Evolutionary conservation across 2,329 filamentous ascomycete genomes (phyloP).

Genomic region (Fusarium setosum): DNA sequence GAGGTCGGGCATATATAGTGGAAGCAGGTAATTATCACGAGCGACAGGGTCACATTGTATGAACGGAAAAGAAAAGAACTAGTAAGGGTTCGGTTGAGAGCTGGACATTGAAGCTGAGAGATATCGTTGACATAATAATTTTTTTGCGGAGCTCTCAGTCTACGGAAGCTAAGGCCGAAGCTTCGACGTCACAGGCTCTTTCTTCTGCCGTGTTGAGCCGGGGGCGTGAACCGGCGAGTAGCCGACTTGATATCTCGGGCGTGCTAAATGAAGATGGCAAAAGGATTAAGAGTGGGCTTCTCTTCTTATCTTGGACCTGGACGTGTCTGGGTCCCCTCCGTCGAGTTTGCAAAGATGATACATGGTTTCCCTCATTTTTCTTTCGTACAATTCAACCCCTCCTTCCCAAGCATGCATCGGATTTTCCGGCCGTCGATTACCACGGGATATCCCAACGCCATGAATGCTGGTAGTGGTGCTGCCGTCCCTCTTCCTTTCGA

Average conservation of each 20-base stretch:
- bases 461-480: conserved; percentile 38
- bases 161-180: conserved; percentile 25
- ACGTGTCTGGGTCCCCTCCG: conserved; percentile 1
- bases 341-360: conserved; percentile 43
- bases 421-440: conserved; percentile 28
- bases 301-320: conserved; percentile 27
- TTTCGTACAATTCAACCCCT: conserved; percentile 37
- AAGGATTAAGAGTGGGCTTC: conserved; percentile 40
- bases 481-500: conserved; percentile 7
- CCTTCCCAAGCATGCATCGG: conserved; percentile 31
- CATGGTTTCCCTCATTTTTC: conserved; percentile 33
- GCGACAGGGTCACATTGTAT: conserved; percentile 41
- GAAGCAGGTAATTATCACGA: conserved; percentile 1
- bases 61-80: background rate
- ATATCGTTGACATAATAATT: conserved; percentile 23
- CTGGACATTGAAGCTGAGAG: background rate
- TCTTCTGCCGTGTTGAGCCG: conserved; percentile 24
- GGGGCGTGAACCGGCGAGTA: background rate
- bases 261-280: background rate
- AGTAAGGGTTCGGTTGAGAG: background rate
- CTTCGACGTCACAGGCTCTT: conserved; percentile 31
- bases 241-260: too few species aligned
- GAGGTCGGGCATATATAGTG: conserved; percentile 57
- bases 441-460: conserved; percentile 39
- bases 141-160: conserved; percentile 27